Evolutionary conservation across 495 filamentous ascomycete genomes (phyloP), one percentile per base, ranked within the genome.

Genomic region (Podospora tetraspora): DNA sequence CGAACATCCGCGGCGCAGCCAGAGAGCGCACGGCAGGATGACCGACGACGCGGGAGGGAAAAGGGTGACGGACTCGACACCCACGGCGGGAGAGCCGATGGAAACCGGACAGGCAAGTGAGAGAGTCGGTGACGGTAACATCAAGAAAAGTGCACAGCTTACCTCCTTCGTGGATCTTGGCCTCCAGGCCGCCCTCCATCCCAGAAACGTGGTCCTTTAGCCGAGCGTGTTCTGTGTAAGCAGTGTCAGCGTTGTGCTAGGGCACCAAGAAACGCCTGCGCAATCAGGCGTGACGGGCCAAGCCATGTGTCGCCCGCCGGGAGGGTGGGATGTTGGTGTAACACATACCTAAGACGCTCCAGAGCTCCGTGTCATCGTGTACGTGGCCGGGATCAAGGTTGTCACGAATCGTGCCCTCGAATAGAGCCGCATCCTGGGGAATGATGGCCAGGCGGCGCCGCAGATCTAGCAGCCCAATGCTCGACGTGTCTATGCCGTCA

Each of bases 351-450:
- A 99, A 84, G 56, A 97, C 96, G 72, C 91, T 94, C 96, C 96
- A 99, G 19, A 99, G 87, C 75, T 97, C 96, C 12, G 93, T 97
- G 76, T 99, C 96, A 78, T 96, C 95, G 75, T 98, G 94, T 63
- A 94, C 92, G 79, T 96, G 90, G 43, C 91, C 91, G 37, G 96
- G 96, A 75, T 99, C 96, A 43, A 99, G 85, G 77, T 99, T 99
- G 78, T 98, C 96, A 73, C 96, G 87, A 70, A 99, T 84, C 21
- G 93, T 94, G 59, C 96, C 96, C 82, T 98, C 93, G 73, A 99
- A 99, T 72, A 99, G 86, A 72, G 94, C 93, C 62, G 96, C 93
- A 81, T 99, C 96, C 75, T 99, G 96, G 22, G 96, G 96, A 72
- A 99, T 99, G 78, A 99, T 99, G 57, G 96, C 94, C 52, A 99